phyloP scores from a whole-genome alignment of 208 protist genomes.

The Acanthamoeba healyi region DNA sequence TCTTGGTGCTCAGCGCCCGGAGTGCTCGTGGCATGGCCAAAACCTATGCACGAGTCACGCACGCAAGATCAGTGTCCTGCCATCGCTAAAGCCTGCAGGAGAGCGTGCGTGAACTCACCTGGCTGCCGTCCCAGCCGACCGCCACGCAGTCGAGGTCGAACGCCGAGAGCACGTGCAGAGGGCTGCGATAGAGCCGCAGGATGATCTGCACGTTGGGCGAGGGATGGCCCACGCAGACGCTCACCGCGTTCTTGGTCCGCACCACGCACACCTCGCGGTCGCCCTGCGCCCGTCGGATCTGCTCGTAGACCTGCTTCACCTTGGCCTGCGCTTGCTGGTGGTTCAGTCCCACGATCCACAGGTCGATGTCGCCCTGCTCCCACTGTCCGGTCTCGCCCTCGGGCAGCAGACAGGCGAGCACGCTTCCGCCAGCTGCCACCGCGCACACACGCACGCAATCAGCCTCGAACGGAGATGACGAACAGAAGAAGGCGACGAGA shows the following conservation, averaged over 20 bases:
- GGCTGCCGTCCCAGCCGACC: background rate
- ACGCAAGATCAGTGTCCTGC: background rate
- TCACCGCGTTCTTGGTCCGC: conserved; percentile 26
- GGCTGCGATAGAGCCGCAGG: conserved; percentile 11
- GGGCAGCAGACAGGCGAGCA: background rate
- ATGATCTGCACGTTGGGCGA: background rate
- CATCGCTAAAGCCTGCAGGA: no score
- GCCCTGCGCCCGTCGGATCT: background rate
- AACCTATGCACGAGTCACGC: background rate
- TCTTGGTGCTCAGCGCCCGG: background rate
- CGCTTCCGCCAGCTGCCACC: background rate
- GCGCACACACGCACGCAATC: no score
- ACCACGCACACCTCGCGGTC: background rate
- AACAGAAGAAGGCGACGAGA: no score
- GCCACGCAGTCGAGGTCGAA: background rate
- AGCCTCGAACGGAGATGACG: no score
- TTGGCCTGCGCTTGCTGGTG: background rate
- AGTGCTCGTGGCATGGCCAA: background rate
- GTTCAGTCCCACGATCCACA: conserved; percentile 6
- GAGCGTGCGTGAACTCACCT: no score
- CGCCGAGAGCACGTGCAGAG: background rate
- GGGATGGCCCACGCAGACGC: background rate
- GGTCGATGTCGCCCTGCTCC: conserved; percentile 26
- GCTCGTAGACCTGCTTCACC: background rate
- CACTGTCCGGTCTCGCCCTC: background rate